These are phyloP conservation scores for Vitis hybrid DNA, from an alignment of 177 flowering plant species.

Conservation along the genomic window DNA sequence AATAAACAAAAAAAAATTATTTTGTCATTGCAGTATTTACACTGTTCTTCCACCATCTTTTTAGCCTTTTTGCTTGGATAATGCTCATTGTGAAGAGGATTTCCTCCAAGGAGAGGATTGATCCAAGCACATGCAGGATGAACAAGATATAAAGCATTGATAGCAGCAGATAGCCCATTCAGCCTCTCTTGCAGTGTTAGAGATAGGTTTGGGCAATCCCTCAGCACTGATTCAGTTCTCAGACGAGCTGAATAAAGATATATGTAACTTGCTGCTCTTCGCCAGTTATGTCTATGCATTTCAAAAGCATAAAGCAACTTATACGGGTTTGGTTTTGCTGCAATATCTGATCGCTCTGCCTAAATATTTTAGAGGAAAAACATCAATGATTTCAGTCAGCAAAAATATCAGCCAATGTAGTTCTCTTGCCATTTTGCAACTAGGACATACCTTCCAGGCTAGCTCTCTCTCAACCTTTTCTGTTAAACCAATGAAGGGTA, in stretches of 20 bases:
- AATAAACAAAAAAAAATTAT: constrained; percentile 1
- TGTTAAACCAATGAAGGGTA: constrained; percentile 83
- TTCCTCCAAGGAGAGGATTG: constrained; percentile 49
- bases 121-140: constrained; percentile 88
- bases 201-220: constrained; percentile 46
- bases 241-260: constrained; percentile 69
- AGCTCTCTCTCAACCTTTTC: constrained; percentile 89
- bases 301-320: constrained; percentile 90
- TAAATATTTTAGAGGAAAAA: constrained; percentile 23
- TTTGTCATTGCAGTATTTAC: constrained; percentile 27
- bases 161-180: constrained; percentile 77
- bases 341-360: constrained; percentile 85
- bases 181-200: constrained; percentile 67
- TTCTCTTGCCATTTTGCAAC: constrained; percentile 2
- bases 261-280: constrained; percentile 80
- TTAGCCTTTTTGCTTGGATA: constrained; percentile 75
- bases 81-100: constrained; percentile 29
- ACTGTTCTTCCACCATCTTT: constrained; percentile 35
- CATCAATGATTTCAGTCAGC: neutral
- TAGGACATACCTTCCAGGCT: constrained; percentile 69
- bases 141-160: constrained; percentile 88
- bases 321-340: constrained; percentile 66
- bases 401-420: neutral
- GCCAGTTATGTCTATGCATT: constrained; percentile 86
- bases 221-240: constrained; percentile 50